These are phyloP conservation scores for Aureobasidium musti DNA, from an alignment of 2,329 filamentous ascomycete genomes.

Conservation along the genomic window DNA sequence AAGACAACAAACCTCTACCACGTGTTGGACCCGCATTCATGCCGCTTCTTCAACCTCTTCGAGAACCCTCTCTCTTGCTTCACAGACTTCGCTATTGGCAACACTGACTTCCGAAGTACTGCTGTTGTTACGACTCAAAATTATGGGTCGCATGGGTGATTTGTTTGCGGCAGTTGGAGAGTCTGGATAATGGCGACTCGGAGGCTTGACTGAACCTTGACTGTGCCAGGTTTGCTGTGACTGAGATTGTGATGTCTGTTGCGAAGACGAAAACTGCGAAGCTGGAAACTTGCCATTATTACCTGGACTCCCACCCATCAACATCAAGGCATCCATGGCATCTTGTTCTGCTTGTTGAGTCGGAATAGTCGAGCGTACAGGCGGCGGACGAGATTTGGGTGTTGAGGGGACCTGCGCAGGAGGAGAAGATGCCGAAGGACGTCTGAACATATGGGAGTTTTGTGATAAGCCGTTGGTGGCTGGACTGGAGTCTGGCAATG, in stretches of 20 bases:
- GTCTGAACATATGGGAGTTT: constrained; percentile 30
- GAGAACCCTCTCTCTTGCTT: constrained; percentile 21
- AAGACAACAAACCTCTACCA: background rate
- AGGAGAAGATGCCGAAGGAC: constrained; percentile 22
- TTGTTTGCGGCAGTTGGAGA: background rate
- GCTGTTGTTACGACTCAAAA: constrained; percentile 14
- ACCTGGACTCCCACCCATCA: constrained; percentile 61
- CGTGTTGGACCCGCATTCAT: background rate
- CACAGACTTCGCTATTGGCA: constrained; percentile 12
- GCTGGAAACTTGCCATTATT: constrained; percentile 2
- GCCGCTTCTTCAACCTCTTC: constrained; percentile 26
- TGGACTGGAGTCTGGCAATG: constrained; percentile 4
- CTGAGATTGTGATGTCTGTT: background rate
- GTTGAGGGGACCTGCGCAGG: constrained; percentile 39
- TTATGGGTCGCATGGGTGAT: background rate
- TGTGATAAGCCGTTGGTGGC: constrained; percentile 33
- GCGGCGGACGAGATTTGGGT: constrained; percentile 44
- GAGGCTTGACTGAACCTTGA: background rate
- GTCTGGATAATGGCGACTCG: background rate
- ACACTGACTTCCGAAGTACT: constrained; percentile 19
- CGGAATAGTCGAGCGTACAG: constrained; percentile 68
- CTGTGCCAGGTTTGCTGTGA: background rate
- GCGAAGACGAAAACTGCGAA: constrained; percentile 22
- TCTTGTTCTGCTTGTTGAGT: constrained; percentile 72
- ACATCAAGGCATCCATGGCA: constrained; percentile 75